Base-by-base conservation (phyloP, 1,284 basidiomycete species). In the Tilletia caries region DNA sequence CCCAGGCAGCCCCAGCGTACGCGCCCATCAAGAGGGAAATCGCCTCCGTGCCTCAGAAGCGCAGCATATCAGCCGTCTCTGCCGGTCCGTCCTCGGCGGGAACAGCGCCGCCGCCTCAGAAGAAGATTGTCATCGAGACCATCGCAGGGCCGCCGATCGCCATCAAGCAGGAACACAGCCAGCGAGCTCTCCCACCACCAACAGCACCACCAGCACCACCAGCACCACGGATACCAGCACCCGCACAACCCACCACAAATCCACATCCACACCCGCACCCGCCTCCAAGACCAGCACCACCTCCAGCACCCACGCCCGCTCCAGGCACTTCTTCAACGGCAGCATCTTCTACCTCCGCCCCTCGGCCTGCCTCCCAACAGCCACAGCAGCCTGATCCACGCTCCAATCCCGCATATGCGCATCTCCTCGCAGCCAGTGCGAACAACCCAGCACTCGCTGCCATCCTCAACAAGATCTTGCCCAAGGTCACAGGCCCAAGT, bases 121-220 rank as follows among this genome's bases (percentile, higher is more conserved):
- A 62, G 58, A 62, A 62, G 32, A 62, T 62, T 33, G 32, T 62
- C 29, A 62, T 62, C 58, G 58, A 62, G 33, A 3, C 12, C 12
- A 62, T 34, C 34, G 58, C 58, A 8, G 58, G 58, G 5, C 58
- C 58, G 8, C 13, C 29, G 18, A 32, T 34, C 15, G 18, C 18
- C 23, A 25, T 62, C 58, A 62, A 62, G 32, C 58, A 37, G 15
- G 58, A 62, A 29, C 58, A 27, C 58, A 34, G 18, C 58, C 23
- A 50, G 20, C 12, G 20, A 25, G 10, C 48, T 50, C 20, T n/a
- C 6, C 48, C 48, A 50, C 48, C 20, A 6, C 48, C 37, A 41
- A 41, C 12, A 18, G 48, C 48, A 20, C 23, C 48, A 13, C 10
- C 12, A 18, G 48, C 48, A 20, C 23, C 48, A 13, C 10, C 48